Base-by-base conservation (phyloP, 306 rosid genomes). In the Aeschynomene evenia region DNA sequence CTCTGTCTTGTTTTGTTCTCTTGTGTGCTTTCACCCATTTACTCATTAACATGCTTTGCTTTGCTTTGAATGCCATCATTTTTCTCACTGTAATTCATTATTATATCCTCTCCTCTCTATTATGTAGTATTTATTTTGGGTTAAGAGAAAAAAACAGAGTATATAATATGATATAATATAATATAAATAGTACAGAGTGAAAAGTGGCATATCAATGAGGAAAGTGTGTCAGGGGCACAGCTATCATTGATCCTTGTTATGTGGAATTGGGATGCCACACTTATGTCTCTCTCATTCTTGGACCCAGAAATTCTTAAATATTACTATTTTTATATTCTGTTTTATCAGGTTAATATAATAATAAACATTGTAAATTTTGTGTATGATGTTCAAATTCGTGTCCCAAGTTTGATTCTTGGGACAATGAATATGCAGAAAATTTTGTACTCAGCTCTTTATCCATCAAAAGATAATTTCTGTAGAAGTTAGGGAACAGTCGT, bases 201-300 rank as follows among this genome's bases (percentile, higher is more conserved):
- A 75, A 64, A 75, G 59, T 70, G 49, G 74, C 59, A 73, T 26
- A 70, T 69, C 39, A 69, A 37, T 64, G 68, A 51, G 68, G 64
- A 77, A 68, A 72, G 65, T 66, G 75, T 66, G 87, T 72, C 79
- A 76, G 84, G 84, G 45, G 70, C 66, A 77, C 73, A 69, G 55
- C 43, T 69, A 69, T 69, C 23, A 37, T 55, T 45, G 62, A 71
- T 70, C 29, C 45, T 46, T 68, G 63, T 63, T 43, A 59, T 59
- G 62, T 75, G 42, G 75, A 76, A 59, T 45, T 66, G 71, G 33
- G 46, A 43, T 28, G 9, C 9, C 72, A 34, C 72, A 37, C 15
- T 37, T 55, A 15, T 62, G 40, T 61, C 20, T 31, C 76, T 48
- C 76, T 49, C 43, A 29, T 19, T 16, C n/a, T n/a, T n/a, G n/a